These are phyloP conservation scores for Tulasnella sp. DNA, from an alignment of 768 basidiomycete genomes.

Conservation along the genomic window DNA sequence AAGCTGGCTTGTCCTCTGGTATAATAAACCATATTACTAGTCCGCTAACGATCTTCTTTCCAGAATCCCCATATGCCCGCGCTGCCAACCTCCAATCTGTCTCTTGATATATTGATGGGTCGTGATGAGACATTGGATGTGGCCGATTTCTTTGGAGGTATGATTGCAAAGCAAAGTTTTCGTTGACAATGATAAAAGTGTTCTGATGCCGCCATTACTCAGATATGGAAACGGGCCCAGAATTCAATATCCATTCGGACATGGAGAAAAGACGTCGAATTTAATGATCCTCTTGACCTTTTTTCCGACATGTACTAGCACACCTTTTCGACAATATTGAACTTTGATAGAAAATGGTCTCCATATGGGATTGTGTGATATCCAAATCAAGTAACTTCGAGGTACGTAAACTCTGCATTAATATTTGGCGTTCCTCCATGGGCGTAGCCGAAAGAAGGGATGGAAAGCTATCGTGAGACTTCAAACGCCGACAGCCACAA, in stretches of 20 bases:
- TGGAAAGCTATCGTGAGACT: too few relatives aligned
- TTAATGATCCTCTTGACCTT: too few relatives aligned
- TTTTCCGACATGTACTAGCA: too few relatives aligned
- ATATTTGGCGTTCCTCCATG: too few relatives aligned
- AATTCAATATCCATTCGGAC: slow-evolving; percentile 46
- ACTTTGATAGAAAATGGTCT: too few relatives aligned
- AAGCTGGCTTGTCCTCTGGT: slow-evolving; percentile 23
- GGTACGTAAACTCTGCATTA: too few relatives aligned
- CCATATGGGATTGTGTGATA: too few relatives aligned
- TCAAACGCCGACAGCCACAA: too few relatives aligned
- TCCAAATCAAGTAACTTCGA: too few relatives aligned
- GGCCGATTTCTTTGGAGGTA: slow-evolving; percentile 68
- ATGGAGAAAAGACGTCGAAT: slow-evolving; percentile 50
- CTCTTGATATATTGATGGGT: slow-evolving; percentile 88
- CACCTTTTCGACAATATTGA: too few relatives aligned
- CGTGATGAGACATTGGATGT: slow-evolving; percentile 74
- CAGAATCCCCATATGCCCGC: slow-evolving; percentile 58
- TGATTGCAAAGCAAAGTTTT: neutral
- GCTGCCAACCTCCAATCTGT: slow-evolving; percentile 58
- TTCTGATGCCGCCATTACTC: too few relatives aligned
- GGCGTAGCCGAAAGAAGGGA: too few relatives aligned
- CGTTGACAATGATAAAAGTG: slow-evolving; percentile 3
- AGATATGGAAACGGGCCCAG: slow-evolving; percentile 43
- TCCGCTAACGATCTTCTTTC: neutral
- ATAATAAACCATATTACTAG: neutral